A percentile compares a stretch with the other conserved stretches of the same genome.
Conservation (phyloP, 2,329 filamentous ascomycete genomes). For the Fusarium dimerum region DNA sequence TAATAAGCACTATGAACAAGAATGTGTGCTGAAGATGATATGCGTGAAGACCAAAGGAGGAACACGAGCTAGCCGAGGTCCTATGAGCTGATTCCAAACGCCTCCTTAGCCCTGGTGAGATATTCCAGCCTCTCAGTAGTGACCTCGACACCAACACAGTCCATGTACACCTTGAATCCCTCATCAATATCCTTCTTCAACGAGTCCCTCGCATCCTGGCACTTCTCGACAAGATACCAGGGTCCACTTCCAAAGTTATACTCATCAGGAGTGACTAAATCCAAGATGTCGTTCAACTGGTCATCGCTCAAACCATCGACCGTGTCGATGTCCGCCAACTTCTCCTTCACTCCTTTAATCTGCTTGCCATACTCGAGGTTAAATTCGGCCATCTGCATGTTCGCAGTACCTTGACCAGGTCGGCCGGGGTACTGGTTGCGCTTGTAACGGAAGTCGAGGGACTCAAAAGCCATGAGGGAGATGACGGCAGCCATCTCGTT, state of each 20-base stretch:
- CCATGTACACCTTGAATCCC: slow-evolving; percentile 49
- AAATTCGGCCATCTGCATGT: slow-evolving; percentile 51
- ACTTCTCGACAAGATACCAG: slow-evolving; percentile 53
- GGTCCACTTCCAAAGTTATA: slow-evolving; percentile 55
- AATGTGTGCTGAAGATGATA: too few relatives aligned
- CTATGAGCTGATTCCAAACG: slow-evolving; percentile 39
- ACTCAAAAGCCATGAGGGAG: slow-evolving; percentile 72
- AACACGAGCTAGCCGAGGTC: too few relatives aligned
- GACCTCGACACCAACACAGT: slow-evolving; percentile 44
- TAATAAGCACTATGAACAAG: too few relatives aligned
- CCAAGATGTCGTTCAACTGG: slow-evolving; percentile 43
- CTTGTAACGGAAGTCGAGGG: slow-evolving; percentile 69
- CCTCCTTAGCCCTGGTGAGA: slow-evolving; percentile 48
- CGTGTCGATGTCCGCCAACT: slow-evolving; percentile 32
- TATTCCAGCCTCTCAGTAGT: slow-evolving; percentile 39
- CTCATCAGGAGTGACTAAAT: slow-evolving; percentile 47
- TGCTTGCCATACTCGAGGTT: slow-evolving; percentile 51
- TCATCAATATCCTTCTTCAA: slow-evolving; percentile 41
- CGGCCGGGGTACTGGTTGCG: slow-evolving; percentile 59
- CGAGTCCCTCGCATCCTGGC: slow-evolving; percentile 34
- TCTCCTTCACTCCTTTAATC: slow-evolving; percentile 39
- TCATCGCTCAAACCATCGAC: slow-evolving; percentile 31
- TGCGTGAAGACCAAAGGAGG: too few relatives aligned
- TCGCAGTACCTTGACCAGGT: slow-evolving; percentile 70
- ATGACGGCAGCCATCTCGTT: slow-evolving; percentile 70